Conservation (phyloP, 2,329 filamentous ascomycete genomes). For the Parascedosporium putredinis region DNA sequence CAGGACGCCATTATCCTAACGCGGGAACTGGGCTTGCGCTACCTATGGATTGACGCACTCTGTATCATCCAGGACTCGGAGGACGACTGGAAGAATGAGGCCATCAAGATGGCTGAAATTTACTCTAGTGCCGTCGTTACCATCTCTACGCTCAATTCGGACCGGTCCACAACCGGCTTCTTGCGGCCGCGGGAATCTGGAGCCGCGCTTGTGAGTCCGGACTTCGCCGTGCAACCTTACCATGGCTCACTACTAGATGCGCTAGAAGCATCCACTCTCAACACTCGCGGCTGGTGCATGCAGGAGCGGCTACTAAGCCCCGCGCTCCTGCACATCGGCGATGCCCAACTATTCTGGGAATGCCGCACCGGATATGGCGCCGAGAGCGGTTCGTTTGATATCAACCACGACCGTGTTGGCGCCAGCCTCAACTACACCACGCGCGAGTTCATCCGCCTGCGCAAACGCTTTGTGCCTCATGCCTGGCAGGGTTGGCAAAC, state of each 20-base stretch:
- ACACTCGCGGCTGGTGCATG: slow-evolving; percentile 11
- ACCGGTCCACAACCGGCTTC: not conserved
- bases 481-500: slow-evolving; percentile 9
- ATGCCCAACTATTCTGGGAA: slow-evolving; percentile 12
- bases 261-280: slow-evolving; percentile 2
- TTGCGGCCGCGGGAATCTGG: not conserved
- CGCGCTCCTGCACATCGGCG: slow-evolving; percentile 6
- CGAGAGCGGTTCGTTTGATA: not conserved
- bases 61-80: slow-evolving; percentile 17
- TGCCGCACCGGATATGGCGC: slow-evolving; percentile 9
- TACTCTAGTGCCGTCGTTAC: not conserved
- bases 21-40: slow-evolving; percentile 12
- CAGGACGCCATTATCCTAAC: slow-evolving; percentile 16
- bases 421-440: not conserved
- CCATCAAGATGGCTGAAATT: not conserved
- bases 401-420: not conserved
- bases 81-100: slow-evolving; percentile 3
- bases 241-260: not conserved
- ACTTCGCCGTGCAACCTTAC: not conserved
- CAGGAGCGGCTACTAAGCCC: slow-evolving; percentile 10
- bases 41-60: slow-evolving; percentile 20
- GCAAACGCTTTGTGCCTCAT: not conserved
- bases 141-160: not conserved
- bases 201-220: not conserved
- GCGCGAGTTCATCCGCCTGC: not conserved